Conservation (phyloP, 495 filamentous ascomycete genomes). For the Tuber brumale region DNA sequence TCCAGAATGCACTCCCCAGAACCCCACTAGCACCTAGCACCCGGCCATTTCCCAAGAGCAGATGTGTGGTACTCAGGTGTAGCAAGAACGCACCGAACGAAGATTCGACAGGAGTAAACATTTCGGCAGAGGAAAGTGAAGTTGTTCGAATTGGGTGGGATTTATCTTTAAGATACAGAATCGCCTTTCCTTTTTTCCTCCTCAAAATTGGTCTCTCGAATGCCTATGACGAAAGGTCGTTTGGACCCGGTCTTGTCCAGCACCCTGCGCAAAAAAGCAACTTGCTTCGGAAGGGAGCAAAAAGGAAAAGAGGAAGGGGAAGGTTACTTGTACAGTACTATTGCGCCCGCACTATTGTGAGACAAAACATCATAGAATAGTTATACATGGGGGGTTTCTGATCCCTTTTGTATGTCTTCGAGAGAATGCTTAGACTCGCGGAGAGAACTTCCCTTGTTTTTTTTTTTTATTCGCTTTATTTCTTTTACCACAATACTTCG, state of each 20-base stretch:
- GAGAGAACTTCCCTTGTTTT: not conserved
- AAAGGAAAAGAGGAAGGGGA: not conserved
- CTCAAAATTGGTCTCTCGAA: not conserved
- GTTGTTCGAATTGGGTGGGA: not conserved
- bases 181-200: not conserved
- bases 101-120: slow-evolving; percentile 57
- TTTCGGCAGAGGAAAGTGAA: slow-evolving; percentile 28
- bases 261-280: not conserved
- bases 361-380: not conserved
- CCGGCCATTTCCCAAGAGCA: slow-evolving; percentile 53
- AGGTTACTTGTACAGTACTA: not conserved
- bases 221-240: not conserved
- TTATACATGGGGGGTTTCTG: not conserved
- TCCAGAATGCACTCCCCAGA: slow-evolving; percentile 44
- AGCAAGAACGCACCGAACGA: slow-evolving; percentile 53
- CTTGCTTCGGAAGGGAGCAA: not conserved
- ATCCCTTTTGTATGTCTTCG: not conserved
- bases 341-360: not conserved
- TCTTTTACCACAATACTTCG: not conserved
- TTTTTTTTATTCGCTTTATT: not conserved
- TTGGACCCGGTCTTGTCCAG: not conserved
- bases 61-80: slow-evolving; percentile 50
- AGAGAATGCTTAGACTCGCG: not conserved
- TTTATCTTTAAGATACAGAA: not conserved
- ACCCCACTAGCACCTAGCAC: slow-evolving; percentile 54